Evolutionary conservation across 2,329 filamentous ascomycete genomes (phyloP).

Genomic region (Albifimbria verrucaria): DNA sequence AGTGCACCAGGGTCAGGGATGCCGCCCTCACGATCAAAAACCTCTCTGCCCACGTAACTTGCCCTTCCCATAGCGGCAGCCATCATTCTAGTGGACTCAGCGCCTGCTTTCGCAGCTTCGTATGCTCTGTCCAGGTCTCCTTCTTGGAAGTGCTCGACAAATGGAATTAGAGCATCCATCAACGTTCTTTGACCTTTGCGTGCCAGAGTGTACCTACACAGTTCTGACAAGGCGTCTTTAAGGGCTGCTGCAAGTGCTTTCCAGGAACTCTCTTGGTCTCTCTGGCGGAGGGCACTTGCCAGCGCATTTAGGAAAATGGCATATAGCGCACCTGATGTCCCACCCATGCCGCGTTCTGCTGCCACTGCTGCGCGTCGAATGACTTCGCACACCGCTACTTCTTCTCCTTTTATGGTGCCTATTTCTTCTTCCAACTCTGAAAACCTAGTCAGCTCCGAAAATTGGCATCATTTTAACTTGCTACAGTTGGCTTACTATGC

Average conservation of each 20-base stretch:
- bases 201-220: slow-evolving; percentile 62
- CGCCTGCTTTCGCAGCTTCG: slow-evolving; percentile 29
- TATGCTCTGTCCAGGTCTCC: slow-evolving; percentile 48
- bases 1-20: slow-evolving; percentile 65
- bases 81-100: slow-evolving; percentile 70
- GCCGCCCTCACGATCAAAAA: slow-evolving; percentile 45
- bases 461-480: no score
- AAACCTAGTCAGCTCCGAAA: no score
- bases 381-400: no score
- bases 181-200: slow-evolving; percentile 69
- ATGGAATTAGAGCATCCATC: slow-evolving; percentile 69
- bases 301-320: slow-evolving; percentile 75
- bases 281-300: slow-evolving; percentile 31
- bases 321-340: slow-evolving; percentile 72
- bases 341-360: slow-evolving; percentile 66
- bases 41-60: slow-evolving; percentile 72
- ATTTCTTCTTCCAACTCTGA: no score
- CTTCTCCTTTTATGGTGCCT: no score
- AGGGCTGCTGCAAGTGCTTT: slow-evolving; percentile 13
- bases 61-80: slow-evolving; percentile 67
- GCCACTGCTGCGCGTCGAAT: no score
- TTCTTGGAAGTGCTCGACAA: slow-evolving; percentile 55
- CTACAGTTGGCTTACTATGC: slow-evolving; percentile 10
- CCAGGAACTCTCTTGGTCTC: background rate
- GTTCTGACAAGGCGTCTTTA: slow-evolving; percentile 14